Base-by-base conservation (phyloP, 352 stramenopile species). In the Phytopythium sindhum region DNA sequence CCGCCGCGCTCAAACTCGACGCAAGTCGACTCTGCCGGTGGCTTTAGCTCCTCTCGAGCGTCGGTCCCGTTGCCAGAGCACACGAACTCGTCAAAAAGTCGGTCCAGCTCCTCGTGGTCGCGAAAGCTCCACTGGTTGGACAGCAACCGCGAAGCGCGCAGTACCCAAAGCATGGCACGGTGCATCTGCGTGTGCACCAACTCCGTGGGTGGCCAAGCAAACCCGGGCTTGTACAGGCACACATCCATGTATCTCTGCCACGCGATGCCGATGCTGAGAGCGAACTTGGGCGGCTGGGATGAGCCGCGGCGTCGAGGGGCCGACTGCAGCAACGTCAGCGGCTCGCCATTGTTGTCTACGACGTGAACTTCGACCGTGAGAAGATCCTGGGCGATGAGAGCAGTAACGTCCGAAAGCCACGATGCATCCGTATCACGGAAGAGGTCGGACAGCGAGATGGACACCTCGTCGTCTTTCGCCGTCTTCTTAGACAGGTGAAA, bases 241-340 rank as follows among this genome's bases (percentile, higher is more conserved):
- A 47, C 10, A n/a, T 59, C 53, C 53, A 59, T 59, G 53, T 59
- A 59, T 19, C 11, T 26, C 10, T 59, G 53, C 53, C 53, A 59
- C 53, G 53, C 53, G n/a, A 59, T 45, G 53, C 53, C 53, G 31
- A 59, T 10, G 53, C 33, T 42, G 24, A 59, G 23, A 12, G 33
- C 53, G n/a, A 42, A 37, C n/a, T 47, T 37, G 33, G 26, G 50
- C 29, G 26, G 50, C 29, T 56, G 50, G 15, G 19, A 41, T 6
- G 26, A 24, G 28, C 17, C 6, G 3, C 17, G 15, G 15, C 29
- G 50, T 5, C 28, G 50, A 8, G 45, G 23, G 4, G 45, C 10
- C 45, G n/a, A 17, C n/a, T 52, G 45, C 12, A 52, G n/a, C 2
- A 52, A 23, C 4, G 45, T 52, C 23, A 29, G n/a, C 10, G 26